phyloP scores from a whole-genome alignment of 306 rosid species.

The Pueraria montana region DNA sequence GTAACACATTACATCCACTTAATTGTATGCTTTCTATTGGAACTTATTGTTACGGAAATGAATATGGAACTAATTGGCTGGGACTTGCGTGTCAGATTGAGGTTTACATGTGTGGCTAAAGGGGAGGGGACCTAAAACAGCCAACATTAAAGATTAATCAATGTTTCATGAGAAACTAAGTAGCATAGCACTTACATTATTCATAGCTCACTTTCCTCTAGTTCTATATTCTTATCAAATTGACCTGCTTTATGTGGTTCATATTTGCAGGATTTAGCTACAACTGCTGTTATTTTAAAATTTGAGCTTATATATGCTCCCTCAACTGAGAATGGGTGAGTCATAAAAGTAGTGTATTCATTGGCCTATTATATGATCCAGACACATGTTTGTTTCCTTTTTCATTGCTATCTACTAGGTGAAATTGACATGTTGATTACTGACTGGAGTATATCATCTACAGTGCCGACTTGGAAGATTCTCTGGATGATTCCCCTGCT shows the following conservation, averaged over 20 bases:
- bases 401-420: constrained; percentile 36
- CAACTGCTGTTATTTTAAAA: constrained; percentile 81
- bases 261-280: constrained; percentile 71
- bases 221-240: constrained; percentile 24
- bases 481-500: constrained; percentile 67
- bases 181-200: not conserved
- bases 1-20: not conserved
- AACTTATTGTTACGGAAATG: not conserved
- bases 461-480: constrained; percentile 71
- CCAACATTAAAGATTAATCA: not conserved
- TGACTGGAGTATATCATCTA: constrained; percentile 49
- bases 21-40: not conserved
- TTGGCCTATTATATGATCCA: constrained; percentile 26
- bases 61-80: not conserved
- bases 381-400: constrained; percentile 28
- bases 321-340: constrained; percentile 70
- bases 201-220: not conserved
- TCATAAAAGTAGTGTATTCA: constrained; percentile 34
- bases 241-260: constrained; percentile 40
- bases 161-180: constrained; percentile 27
- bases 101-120: constrained; percentile 19
- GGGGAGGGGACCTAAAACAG: constrained; percentile 24
- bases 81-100: not conserved
- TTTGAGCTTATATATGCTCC: constrained; percentile 94
- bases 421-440: constrained; percentile 45